Evolutionary conservation across 768 basidiomycete species (phyloP).

Genomic region (Amanita brunnescens): DNA sequence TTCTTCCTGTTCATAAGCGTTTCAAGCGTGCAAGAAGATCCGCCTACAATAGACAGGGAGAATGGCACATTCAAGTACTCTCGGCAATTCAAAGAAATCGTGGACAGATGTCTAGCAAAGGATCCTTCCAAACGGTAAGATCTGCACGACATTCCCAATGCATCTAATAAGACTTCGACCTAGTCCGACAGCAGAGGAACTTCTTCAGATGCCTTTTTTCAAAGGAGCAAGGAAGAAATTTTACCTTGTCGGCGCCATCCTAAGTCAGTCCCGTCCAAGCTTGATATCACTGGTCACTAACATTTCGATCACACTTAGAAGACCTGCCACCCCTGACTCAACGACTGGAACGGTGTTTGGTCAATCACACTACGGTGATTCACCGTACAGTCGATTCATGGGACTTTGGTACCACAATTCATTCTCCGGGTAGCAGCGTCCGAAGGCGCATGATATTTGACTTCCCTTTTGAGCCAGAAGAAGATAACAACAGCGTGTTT

Average conservation of each 20-base stretch:
- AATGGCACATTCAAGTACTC: conserved; percentile 70
- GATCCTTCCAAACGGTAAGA: conserved; percentile 69
- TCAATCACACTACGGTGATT: conserved; percentile 21
- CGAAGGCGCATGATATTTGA: conserved; percentile 1
- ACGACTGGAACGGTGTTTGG: conserved; percentile 61
- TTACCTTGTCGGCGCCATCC: conserved; percentile 68
- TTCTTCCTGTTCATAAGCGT: background rate
- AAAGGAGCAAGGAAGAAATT: conserved; percentile 68
- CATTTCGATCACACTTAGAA: conserved; percentile 22
- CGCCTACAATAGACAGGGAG: conserved; percentile 70
- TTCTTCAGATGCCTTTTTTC: conserved; percentile 78
- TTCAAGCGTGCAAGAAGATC: conserved; percentile 60
- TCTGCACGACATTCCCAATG: background rate
- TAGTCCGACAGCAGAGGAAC: conserved; percentile 69
- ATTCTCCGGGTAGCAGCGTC: conserved; percentile 18
- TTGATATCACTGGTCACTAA: background rate
- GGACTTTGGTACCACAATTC: conserved; percentile 58
- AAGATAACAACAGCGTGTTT: conserved; percentile 4
- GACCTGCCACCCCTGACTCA: conserved; percentile 64
- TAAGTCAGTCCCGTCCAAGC: conserved; percentile 33
- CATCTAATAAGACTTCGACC: background rate
- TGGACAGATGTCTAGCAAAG: conserved; percentile 77
- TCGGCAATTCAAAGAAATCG: conserved; percentile 72
- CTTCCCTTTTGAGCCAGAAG: background rate
- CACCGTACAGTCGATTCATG: conserved; percentile 64